These are phyloP conservation scores for Excoecaria agallocha DNA, from an alignment of 345 rosid genomes.

Conservation along the genomic window DNA sequence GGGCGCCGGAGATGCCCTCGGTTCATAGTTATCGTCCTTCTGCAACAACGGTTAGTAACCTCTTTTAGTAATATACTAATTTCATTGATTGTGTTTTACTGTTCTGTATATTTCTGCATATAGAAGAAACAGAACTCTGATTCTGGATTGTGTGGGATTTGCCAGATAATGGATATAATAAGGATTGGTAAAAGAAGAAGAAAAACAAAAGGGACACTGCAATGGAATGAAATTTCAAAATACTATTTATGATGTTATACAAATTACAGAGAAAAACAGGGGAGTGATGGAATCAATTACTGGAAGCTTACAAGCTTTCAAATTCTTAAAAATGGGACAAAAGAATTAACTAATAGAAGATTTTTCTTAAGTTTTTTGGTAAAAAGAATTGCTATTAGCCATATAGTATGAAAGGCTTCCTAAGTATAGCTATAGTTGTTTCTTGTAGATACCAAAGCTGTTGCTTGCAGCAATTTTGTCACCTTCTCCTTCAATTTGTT, in stretches of 20 bases:
- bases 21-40: constrained; percentile 20
- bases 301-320: too few relatives aligned
- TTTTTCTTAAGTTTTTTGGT: too few relatives aligned
- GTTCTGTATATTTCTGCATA: not conserved
- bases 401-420: not conserved
- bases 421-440: not conserved
- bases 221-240: not conserved
- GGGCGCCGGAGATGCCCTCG: constrained; percentile 16
- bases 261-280: too few relatives aligned
- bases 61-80: not conserved
- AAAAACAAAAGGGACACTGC: not conserved
- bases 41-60: constrained; percentile 25
- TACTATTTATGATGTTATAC: too few relatives aligned
- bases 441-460: constrained; percentile 8
- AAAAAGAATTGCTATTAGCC: not conserved
- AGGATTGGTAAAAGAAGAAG: not conserved
- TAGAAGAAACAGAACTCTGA: not conserved
- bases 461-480: constrained; percentile 10
- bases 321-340: too few relatives aligned
- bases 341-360: too few relatives aligned
- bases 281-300: too few relatives aligned
- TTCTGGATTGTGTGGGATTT: not conserved
- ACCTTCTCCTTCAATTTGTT: too few relatives aligned
- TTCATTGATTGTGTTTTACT: not conserved
- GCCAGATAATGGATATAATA: not conserved